Evolutionary conservation across 441 rosid species (phyloP), one percentile per base, ranked within the genome.

Genomic region (Macaranga tanarius): DNA sequence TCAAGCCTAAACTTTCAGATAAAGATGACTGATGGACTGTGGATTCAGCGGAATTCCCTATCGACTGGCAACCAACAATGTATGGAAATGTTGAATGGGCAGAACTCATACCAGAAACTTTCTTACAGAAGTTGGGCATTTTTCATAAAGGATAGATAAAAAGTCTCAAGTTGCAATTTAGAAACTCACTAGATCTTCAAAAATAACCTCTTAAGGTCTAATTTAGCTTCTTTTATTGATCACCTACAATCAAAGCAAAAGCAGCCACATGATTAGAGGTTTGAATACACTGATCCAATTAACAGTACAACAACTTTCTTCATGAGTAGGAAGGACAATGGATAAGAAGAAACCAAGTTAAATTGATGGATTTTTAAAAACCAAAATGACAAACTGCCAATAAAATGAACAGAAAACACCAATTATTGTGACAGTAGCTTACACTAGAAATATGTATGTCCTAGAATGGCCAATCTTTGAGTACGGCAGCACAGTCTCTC

Each of bases 1-100:
- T 86, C 84, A 86, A 73, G 88, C 88, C 80, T 52, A 80, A 75
- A 62, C 79, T 74, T 69, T 79, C 84, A 11, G 89, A 73, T 66
- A 81, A 40, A 45, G 84, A 76, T 12, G 82, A 66, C 28, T 69
- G 78, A 62, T 76, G 75, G 65, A 54, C 74, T 63, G 63, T 42
- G 5, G 83, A 84, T 72, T 76, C 81, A 63, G 77, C 42, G 17
- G 88, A 83, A 78, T 56, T 72, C 20, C 84, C 84, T 78, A 86
- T 73, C 20, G 83, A 82, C 62, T 79, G 71, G 82, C 81, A 69
- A 61, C 85, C 79, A 34, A 75, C 84, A 26, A 83, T 71, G 67
- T 77, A 78, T 5, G 79, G 77, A 44, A 75, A 80, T 23, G 73
- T 76, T 23, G 82, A 78, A 54, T 64, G 25, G 22, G 57, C 20